Base-by-base conservation (phyloP, 495 filamentous ascomycete species). In the Filosporella fistucella region DNA sequence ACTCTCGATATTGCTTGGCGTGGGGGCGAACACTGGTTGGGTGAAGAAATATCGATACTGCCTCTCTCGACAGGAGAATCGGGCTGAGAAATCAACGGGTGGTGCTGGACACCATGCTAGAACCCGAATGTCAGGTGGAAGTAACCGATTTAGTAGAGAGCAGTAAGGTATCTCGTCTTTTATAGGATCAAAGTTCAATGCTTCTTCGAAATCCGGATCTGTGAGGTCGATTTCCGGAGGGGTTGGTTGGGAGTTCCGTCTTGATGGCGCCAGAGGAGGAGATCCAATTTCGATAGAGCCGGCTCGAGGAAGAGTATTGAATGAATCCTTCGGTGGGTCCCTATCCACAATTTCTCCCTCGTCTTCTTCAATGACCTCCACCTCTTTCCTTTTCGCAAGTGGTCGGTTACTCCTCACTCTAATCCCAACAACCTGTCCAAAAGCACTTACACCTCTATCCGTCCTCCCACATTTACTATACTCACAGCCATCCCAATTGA, bases 11-110 rank as follows among this genome's bases (percentile, higher is more conserved):
- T 56, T 39, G 28, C 28, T 54, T 26, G 78, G 78, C 14, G 63
- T 44, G 1, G 90, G 89, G 21, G 79, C 57, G 55, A 89, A 94
- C 2, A 85, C 85, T 0, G 93, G 94, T 57, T 96, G 85, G 8
- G 91, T 97, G 72, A 98, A 98, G 76, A 95, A 96, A 67, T 97
- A 98, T 32, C 83, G 77, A 65, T 98, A 98, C 45, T 81, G 81
- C 37, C 93, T 78, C 63, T 95, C 88, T 38, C 82, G 75, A 68
- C 93, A 98, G 42, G 83, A 88, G 70, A 96, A 95, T n/a, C 94
- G 82, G 12, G 93, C 91, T 42, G 88, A 88, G 65, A 98, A 98
- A 44, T 77, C 76, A 13, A 68, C 64, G 0, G 90, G 88, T 22
- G 84, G 88, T 42, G 75, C 68, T 3, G 91, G 89, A 61, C 91